Conservation (phyloP, 345 rosid genomes). For the Lepidium aucheri region DNA sequence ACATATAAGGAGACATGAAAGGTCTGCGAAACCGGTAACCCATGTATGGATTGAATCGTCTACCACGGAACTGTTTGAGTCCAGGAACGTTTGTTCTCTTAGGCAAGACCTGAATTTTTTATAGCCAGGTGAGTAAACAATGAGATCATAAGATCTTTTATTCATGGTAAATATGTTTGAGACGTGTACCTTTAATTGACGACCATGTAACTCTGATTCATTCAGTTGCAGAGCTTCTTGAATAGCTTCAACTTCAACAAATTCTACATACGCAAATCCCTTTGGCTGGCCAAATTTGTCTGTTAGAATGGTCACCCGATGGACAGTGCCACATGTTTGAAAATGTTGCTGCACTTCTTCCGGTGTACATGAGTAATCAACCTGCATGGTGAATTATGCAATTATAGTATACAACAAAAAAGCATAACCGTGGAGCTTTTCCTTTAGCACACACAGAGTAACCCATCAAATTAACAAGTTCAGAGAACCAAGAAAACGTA, state of each 20-base stretch:
- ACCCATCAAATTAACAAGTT: neutral
- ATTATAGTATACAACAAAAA: neutral
- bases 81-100: slow-evolving; percentile 97
- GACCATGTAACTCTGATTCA: slow-evolving; percentile 95
- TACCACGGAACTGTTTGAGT: slow-evolving; percentile 75
- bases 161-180: neutral
- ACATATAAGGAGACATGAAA: slow-evolving; percentile 63
- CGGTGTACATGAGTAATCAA: slow-evolving; percentile 93
- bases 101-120: slow-evolving; percentile 45
- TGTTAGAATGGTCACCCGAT: slow-evolving; percentile 85
- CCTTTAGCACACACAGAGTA: neutral
- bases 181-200: slow-evolving; percentile 67
- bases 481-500: neutral
- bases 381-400: slow-evolving; percentile 34
- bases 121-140: neutral
- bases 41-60: slow-evolving; percentile 67
- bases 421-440: neutral
- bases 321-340: slow-evolving; percentile 92
- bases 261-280: slow-evolving; percentile 96
- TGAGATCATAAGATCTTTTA: neutral
- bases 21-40: slow-evolving; percentile 71
- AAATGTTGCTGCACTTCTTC: slow-evolving; percentile 99
- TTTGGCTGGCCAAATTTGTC: slow-evolving; percentile 96
- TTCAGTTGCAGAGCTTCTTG: slow-evolving; percentile 79
- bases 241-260: slow-evolving; percentile 72